Conservation (phyloP, 2,329 filamentous ascomycete species). For the Talaromyces atroroseus region DNA sequence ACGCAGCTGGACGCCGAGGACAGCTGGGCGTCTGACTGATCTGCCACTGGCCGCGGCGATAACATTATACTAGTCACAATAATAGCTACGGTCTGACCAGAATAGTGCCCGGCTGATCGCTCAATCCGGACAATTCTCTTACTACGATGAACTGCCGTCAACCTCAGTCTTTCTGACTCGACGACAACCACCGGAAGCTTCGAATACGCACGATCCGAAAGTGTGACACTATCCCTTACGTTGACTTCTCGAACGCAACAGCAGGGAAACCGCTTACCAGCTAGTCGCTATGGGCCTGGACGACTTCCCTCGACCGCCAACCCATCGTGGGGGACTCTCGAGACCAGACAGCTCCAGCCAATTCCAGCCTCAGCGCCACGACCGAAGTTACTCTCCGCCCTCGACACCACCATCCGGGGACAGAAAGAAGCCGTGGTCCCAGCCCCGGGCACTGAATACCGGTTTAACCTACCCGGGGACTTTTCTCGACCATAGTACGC, state of each 20-base stretch:
- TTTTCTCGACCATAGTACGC: constrained; percentile 33
- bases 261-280: not conserved
- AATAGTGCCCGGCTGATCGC: not conserved
- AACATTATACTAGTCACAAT: not conserved
- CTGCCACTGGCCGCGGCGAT: not conserved
- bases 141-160: constrained; percentile 3
- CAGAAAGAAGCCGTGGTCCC: constrained; percentile 22
- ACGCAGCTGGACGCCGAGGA: not conserved
- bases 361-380: constrained; percentile 17
- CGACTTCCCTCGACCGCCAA: constrained; percentile 12
- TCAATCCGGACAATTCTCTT: not conserved
- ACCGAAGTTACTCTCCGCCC: constrained; percentile 31
- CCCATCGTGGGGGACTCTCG: constrained; percentile 5
- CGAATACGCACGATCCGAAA: not conserved
- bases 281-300: constrained; percentile 8
- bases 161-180: not conserved
- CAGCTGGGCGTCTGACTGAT: not conserved
- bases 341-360: constrained; percentile 4
- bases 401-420: constrained; percentile 34
- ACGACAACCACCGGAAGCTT: not conserved
- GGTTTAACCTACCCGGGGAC: constrained; percentile 37
- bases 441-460: constrained; percentile 19
- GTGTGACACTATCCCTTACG: not conserved
- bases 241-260: not conserved
- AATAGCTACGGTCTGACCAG: not conserved